phyloP scores from a whole-genome alignment of 1,284 basidiomycete species.

The Boletus smithii region DNA sequence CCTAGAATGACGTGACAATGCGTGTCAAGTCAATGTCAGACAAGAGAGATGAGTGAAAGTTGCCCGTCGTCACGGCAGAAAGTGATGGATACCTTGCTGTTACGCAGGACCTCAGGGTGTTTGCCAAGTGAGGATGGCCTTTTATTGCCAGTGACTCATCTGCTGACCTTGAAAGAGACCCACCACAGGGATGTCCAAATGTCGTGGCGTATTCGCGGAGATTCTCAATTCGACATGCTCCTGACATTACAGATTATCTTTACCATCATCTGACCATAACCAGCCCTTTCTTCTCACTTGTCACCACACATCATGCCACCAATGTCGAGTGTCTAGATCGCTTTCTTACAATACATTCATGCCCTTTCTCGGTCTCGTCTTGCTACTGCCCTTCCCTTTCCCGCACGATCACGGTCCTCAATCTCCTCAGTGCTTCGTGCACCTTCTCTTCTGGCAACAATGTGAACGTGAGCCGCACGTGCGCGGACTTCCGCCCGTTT shows the following conservation, averaged over 20 bases:
- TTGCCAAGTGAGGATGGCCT: neutral
- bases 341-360: constrained; percentile 1
- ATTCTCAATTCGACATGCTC: neutral
- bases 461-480: constrained; percentile 76
- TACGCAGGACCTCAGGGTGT: neutral
- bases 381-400: constrained; percentile 28
- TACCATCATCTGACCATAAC: constrained; percentile 11
- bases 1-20: constrained; percentile 22
- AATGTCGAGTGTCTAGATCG: too few relatives aligned
- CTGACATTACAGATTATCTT: constrained; percentile 6
- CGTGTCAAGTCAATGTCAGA: constrained; percentile 14
- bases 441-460: constrained; percentile 62
- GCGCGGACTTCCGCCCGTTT: constrained; percentile 57
- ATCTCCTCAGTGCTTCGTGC: constrained; percentile 68
- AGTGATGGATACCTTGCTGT: constrained; percentile 13
- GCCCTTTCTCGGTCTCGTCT: neutral
- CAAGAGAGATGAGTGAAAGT: neutral
- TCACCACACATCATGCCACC: constrained; percentile 8
- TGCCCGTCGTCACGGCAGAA: constrained; percentile 9
- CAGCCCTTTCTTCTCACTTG: constrained; percentile 10
- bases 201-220: constrained; percentile 8
- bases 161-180: too few relatives aligned
- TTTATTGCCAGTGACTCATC: constrained; percentile 13
- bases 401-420: constrained; percentile 58
- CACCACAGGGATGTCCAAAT: neutral